A percentile compares a stretch with the other conserved stretches of the same genome.
These are phyloP conservation scores for Phytopythium aichiense DNA, from an alignment of 352 stramenopile species.

Conservation along the genomic window DNA sequence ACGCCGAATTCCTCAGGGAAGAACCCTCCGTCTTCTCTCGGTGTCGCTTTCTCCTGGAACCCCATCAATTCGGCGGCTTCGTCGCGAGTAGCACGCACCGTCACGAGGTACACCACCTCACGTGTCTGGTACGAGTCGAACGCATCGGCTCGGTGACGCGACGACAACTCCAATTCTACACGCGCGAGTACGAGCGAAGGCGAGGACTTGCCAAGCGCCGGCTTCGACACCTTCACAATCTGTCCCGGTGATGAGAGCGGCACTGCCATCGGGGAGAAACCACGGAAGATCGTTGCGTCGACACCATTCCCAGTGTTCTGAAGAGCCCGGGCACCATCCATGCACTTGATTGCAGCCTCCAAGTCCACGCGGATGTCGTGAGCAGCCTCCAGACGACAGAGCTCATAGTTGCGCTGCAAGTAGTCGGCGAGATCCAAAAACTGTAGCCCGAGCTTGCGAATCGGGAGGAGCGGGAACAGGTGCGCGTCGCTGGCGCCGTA, in stretches of 20 bases:
- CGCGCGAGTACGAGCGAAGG: constrained; percentile 85
- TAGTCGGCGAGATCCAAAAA: constrained; percentile 96
- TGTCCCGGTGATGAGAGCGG: constrained; percentile 33
- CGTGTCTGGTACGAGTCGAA: constrained; percentile 92
- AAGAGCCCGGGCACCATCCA: constrained; percentile 47
- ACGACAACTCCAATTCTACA: constrained; percentile 83
- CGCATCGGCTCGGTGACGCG: constrained; percentile 28
- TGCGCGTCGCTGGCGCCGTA: constrained; percentile 36
- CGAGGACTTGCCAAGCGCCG: constrained; percentile 83
- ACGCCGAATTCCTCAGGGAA: constrained; percentile 91
- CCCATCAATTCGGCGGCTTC: constrained; percentile 68
- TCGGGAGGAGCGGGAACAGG: constrained; percentile 59
- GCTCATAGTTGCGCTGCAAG: constrained; percentile 89
- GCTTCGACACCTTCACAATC: constrained; percentile 86
- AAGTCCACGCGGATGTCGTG: constrained; percentile 86
- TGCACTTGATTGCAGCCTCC: constrained; percentile 78
- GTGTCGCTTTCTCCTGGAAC: constrained; percentile 23
- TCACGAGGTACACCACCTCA: constrained; percentile 95
- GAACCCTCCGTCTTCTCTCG: constrained; percentile 25
- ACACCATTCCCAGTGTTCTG: constrained; percentile 18
- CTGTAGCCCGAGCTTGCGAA: constrained; percentile 95
- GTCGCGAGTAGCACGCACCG: constrained; percentile 57
- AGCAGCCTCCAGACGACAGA: constrained; percentile 88
- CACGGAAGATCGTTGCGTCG: constrained; percentile 57
- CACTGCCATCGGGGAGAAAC: constrained; percentile 38